A percentile compares a stretch with the other conserved stretches of the same genome.
Evolutionary conservation across 2,329 filamentous ascomycete genomes (phyloP).

Genomic region (Cercospora sojina): DNA sequence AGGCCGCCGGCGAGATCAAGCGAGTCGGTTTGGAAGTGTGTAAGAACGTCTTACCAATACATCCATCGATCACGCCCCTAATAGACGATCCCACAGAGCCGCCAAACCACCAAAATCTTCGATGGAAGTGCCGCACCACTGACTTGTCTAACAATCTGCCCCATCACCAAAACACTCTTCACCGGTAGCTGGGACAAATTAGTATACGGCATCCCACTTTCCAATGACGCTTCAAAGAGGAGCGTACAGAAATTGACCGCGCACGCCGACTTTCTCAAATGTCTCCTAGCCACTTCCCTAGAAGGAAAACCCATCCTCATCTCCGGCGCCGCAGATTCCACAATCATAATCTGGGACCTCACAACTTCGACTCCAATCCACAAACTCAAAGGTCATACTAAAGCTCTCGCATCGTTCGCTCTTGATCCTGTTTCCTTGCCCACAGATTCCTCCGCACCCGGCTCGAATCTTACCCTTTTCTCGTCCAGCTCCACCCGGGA

Average conservation of each 20-base stretch:
- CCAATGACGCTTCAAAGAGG: neutral
- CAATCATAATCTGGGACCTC: constrained; percentile 73
- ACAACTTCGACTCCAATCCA: constrained; percentile 67
- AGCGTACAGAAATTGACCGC: constrained; percentile 45
- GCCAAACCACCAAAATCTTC: constrained; percentile 54
- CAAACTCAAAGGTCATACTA: constrained; percentile 72
- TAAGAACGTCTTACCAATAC: constrained; percentile 38
- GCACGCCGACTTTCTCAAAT: constrained; percentile 90
- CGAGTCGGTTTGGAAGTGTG: constrained; percentile 73
- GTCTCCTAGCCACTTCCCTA: constrained; percentile 64
- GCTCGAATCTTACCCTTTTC: constrained; percentile 55
- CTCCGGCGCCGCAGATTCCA: constrained; percentile 50
- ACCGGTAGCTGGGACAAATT: constrained; percentile 94
- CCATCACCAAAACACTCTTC: constrained; percentile 59
- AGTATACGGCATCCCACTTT: constrained; percentile 68
- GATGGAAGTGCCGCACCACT: constrained; percentile 76
- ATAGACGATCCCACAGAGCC: constrained; percentile 39
- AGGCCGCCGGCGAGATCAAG: constrained; percentile 79
- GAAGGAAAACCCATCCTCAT: constrained; percentile 57
- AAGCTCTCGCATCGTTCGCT: constrained; percentile 76
- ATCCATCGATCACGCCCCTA: neutral
- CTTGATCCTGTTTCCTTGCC: constrained; percentile 65
- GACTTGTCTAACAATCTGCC: constrained; percentile 69
- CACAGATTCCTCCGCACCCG: constrained; percentile 38
- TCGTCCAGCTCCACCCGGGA: constrained; percentile 65